Evolutionary conservation across 1,139 yeast species (phyloP).

Genomic region (Ogataea hybrid): DNA sequence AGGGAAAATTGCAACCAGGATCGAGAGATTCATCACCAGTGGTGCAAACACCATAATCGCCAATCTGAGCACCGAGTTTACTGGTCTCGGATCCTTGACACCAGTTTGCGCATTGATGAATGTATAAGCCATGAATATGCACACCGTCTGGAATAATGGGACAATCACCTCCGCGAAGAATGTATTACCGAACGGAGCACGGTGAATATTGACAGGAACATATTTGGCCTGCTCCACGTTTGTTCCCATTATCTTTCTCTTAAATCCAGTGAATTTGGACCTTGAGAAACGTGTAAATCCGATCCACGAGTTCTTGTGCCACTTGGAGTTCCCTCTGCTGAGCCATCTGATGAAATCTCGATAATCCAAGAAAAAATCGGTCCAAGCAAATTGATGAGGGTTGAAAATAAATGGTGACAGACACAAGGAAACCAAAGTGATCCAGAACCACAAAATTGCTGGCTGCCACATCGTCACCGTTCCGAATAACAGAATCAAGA

Average conservation of each 20-base stretch:
- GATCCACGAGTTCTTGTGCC: constrained; percentile 60
- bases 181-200: constrained; percentile 47
- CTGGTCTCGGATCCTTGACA: constrained; percentile 43
- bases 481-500: constrained; percentile 60
- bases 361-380: constrained; percentile 73
- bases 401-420: constrained; percentile 80
- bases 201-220: constrained; percentile 34
- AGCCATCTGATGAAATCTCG: constrained; percentile 66
- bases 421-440: constrained; percentile 68
- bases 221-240: constrained; percentile 21
- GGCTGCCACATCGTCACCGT: constrained; percentile 73
- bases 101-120: constrained; percentile 75
- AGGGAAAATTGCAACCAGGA: constrained; percentile 43
- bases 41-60: constrained; percentile 53
- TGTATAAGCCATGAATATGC: constrained; percentile 56
- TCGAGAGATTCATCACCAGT: constrained; percentile 44
- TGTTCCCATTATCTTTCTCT: constrained; percentile 36
- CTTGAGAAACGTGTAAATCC: constrained; percentile 51
- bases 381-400: constrained; percentile 78
- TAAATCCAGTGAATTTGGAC: constrained; percentile 66
- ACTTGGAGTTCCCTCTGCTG: constrained; percentile 55
- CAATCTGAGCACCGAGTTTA: constrained; percentile 55
- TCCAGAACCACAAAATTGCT: constrained; percentile 80
- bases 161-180: constrained; percentile 51
- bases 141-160: constrained; percentile 44